These are phyloP conservation scores for Chlorokybus atmophyticus DNA, from an alignment of 139 green algal genomes.

Conservation along the genomic window DNA sequence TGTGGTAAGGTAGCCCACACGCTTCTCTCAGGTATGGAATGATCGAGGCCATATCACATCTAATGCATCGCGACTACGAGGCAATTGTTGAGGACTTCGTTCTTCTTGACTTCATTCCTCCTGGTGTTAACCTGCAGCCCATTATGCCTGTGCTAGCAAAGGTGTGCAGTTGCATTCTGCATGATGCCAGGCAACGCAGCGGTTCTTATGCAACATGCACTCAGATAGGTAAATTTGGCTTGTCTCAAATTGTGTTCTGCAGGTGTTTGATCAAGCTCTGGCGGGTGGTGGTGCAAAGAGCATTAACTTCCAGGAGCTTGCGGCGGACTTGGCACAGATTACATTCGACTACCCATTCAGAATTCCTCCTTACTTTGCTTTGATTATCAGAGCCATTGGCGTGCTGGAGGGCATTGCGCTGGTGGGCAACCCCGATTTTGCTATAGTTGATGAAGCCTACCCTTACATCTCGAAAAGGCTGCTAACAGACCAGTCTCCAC, in stretches of 20 bases:
- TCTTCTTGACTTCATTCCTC: slow-evolving; percentile 91
- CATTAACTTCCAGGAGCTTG: slow-evolving; percentile 56
- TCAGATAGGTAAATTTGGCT: neutral
- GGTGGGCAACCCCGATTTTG: slow-evolving; percentile 80
- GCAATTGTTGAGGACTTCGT: slow-evolving; percentile 91
- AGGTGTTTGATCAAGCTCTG: slow-evolving; percentile 28
- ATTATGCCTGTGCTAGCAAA: slow-evolving; percentile 62
- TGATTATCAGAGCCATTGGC: slow-evolving; percentile 74
- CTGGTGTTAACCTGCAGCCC: slow-evolving; percentile 76
- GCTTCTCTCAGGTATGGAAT: slow-evolving; percentile 98
- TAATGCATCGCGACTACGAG: slow-evolving; percentile 97
- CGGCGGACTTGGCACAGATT: slow-evolving; percentile 93
- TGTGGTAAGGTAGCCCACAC: no score
- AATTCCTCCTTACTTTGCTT: slow-evolving; percentile 83
- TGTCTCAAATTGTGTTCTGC: no score
- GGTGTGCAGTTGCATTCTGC: slow-evolving; percentile 19
- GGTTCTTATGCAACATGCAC: neutral
- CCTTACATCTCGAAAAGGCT: slow-evolving; percentile 86
- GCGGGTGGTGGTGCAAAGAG: slow-evolving; percentile 43
- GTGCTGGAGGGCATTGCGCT: slow-evolving; percentile 80
- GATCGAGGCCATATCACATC: slow-evolving; percentile 95
- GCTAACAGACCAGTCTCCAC: slow-evolving; percentile 77
- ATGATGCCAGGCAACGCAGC: neutral
- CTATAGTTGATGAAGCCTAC: slow-evolving; percentile 94
- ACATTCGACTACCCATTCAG: slow-evolving; percentile 95